These are phyloP conservation scores for Rhytidiadelphus loreus DNA, from an alignment of 225 moss, liverwort and hornwort species.

Conservation along the genomic window DNA sequence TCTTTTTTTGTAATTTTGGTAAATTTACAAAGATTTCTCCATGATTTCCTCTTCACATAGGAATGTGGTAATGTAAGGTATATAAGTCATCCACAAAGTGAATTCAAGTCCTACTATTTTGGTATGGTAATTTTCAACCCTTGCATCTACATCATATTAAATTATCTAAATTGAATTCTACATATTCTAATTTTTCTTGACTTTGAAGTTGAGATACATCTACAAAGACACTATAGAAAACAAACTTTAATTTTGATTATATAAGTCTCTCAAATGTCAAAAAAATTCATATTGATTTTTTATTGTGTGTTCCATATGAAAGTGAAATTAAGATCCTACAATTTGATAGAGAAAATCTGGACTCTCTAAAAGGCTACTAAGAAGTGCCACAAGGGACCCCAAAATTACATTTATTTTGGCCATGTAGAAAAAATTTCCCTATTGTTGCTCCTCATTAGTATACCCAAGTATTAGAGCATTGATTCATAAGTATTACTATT, in stretches of 20 bases:
- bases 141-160: neutral
- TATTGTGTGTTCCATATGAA: neutral
- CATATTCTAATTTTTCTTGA: neutral
- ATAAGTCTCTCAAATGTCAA: neutral
- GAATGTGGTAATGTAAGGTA: neutral
- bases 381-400: too few relatives aligned
- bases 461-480: too few relatives aligned
- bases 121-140: neutral
- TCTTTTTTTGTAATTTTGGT: neutral
- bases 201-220: neutral
- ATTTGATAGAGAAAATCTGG: too few relatives aligned
- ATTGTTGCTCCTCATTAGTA: too few relatives aligned
- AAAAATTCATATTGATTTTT: neutral
- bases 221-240: accelerated
- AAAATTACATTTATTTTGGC: too few relatives aligned
- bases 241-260: neutral
- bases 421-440: too few relatives aligned
- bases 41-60: neutral
- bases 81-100: neutral
- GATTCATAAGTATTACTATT: too few relatives aligned
- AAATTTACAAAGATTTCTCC: neutral
- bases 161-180: neutral
- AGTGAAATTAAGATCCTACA: neutral
- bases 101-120: accelerated
- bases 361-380: too few relatives aligned